Base-by-base conservation (phyloP, 2,329 filamentous ascomycete genomes). In the Botrytis deweyae region DNA sequence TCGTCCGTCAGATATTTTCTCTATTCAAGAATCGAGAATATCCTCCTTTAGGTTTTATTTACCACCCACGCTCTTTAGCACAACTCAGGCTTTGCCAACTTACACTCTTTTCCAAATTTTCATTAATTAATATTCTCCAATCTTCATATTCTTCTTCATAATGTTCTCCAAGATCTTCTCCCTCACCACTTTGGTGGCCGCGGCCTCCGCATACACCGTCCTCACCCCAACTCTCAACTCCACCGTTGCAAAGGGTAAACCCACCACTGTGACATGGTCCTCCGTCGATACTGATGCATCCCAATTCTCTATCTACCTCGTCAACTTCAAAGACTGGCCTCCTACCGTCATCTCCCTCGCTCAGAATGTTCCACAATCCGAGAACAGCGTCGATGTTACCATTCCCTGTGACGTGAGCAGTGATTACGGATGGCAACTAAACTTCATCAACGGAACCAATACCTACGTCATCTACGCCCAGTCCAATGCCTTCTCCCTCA, bases 381-480 rank as follows among this genome's bases (percentile, higher is more conserved):
- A 59, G 1, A n/a, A 36, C 8, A 55, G 63, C 9, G 25, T 72
- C 22, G 71, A 72, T 20, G 63, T 72, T 33, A 52, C 29, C 1
- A 72, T 72, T 20, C 71, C 71, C 33, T 72, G 71, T 25, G 25
- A 49, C 14, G 25, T 68, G 16, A 55, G 9, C 1, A 68, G 49
- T 59, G 63, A 68, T 40, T 72, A 72, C 29, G 71, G 71, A 42
- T 72, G 71, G 71, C 71, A 72, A 68, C 16, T 72, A 14, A 72
- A 72, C 40, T 72, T 72, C 71, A 72, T 72, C 71, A 72, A 72
- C 20, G 71, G 71, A n/a, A 72, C 71, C 18, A 72, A 72, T 10
- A 72, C 71, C 18, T 72, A 72, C 14, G 71, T 72, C 9, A 72
- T 72, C 63, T 72, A 72, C 55, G 71, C 62, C 10, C 71, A 72